phyloP scores from a whole-genome alignment of 768 basidiomycete genomes.

The Leccinum obscurum region DNA sequence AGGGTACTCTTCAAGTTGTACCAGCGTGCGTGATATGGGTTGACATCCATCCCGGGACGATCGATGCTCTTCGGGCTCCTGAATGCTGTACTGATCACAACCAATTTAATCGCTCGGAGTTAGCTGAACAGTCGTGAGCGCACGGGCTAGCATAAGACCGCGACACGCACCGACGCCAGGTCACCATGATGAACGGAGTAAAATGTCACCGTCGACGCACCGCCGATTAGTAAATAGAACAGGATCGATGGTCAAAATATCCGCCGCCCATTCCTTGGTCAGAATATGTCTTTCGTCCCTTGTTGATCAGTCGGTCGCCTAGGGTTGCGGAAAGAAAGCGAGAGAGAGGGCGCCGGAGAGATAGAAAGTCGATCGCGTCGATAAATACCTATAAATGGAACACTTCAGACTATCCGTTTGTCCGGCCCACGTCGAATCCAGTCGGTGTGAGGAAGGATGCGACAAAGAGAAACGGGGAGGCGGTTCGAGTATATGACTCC shows the following conservation, averaged over 20 bases:
- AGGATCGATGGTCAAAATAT: background rate
- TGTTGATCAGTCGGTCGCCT: background rate
- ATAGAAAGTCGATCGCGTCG: background rate
- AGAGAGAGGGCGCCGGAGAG: background rate
- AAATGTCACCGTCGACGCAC: too few relatives aligned
- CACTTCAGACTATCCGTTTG: background rate
- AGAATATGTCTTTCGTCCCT: background rate
- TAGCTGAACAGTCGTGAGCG: background rate
- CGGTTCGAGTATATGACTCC: too few relatives aligned
- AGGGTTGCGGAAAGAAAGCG: background rate
- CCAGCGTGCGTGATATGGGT: background rate
- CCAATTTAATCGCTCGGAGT: background rate
- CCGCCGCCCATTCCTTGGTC: too few relatives aligned
- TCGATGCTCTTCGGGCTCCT: background rate
- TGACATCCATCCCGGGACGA: background rate
- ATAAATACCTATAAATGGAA: background rate
- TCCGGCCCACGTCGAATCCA: background rate
- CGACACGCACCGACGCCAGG: too few relatives aligned
- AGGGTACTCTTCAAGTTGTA: background rate
- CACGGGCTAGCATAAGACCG: background rate
- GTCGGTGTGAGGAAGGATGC: background rate
- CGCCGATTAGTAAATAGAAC: background rate
- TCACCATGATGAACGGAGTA: too few relatives aligned
- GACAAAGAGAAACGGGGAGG: background rate
- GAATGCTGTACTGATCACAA: background rate